Evolutionary conservation across 2,329 filamentous ascomycete species (phyloP).

Genomic region (Daldinia sp.): DNA sequence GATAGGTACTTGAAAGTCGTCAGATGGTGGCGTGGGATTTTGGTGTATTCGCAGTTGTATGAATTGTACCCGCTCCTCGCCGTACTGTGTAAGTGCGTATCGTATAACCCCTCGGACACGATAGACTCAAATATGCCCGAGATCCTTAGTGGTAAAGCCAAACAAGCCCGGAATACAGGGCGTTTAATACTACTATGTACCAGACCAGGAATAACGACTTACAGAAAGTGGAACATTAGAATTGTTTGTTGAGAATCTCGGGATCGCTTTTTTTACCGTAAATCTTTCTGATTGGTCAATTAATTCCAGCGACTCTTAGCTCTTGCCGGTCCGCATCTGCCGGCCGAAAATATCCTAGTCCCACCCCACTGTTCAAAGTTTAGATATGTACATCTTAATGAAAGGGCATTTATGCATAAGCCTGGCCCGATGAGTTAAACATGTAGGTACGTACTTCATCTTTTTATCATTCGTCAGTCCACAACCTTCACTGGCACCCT

Average conservation of each 20-base stretch:
- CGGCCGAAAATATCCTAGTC: constrained; percentile 32
- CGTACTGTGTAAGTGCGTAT: not conserved
- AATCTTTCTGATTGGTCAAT: constrained; percentile 33
- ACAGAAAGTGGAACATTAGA: not conserved
- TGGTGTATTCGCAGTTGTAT: not conserved
- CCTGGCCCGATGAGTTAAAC: not conserved
- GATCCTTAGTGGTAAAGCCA: constrained; percentile 3
- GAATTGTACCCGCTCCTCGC: not conserved
- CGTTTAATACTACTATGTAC: too few relatives aligned
- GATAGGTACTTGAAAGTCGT: constrained; percentile 12
- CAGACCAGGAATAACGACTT: constrained; percentile 2
- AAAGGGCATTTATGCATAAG: too few relatives aligned
- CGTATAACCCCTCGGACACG: not conserved
- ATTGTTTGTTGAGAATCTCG: constrained; percentile 37
- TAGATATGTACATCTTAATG: not conserved
- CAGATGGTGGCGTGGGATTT: constrained; percentile 12
- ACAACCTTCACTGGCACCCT: constrained; percentile 17
- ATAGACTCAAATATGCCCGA: constrained; percentile 29
- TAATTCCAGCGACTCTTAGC: constrained; percentile 21
- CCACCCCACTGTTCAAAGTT: constrained; percentile 7
- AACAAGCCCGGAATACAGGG: not conserved
- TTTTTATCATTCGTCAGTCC: constrained; percentile 18
- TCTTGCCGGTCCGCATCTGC: constrained; percentile 34
- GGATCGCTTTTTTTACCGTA: constrained; percentile 39
- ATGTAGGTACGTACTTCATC: not conserved